These are phyloP conservation scores for Lumnitzera littorea DNA, from an alignment of 345 rosid genomes.

Conservation along the genomic window DNA sequence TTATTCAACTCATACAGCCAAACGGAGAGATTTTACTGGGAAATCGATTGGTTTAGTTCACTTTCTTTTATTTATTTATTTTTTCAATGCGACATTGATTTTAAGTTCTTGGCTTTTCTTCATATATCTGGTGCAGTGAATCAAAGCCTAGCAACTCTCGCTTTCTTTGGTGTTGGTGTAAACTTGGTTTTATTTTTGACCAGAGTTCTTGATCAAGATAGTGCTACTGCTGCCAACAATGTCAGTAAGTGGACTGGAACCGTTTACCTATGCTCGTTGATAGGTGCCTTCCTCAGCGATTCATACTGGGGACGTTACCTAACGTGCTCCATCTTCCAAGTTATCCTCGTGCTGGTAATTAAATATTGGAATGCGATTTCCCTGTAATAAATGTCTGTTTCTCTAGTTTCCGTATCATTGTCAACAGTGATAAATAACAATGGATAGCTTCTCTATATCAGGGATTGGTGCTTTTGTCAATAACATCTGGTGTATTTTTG, in stretches of 20 bases:
- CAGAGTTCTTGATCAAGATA: conserved; percentile 68
- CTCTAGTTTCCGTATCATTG: background rate
- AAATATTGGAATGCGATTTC: background rate
- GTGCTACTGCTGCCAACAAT: conserved; percentile 75
- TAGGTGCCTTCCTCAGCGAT: conserved; percentile 92
- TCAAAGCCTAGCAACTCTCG: conserved; percentile 80
- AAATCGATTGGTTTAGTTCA: background rate
- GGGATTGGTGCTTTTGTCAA: conserved; percentile 58
- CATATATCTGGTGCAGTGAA: conserved; percentile 34
- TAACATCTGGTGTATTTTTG: conserved; percentile 55
- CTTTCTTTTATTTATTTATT: background rate
- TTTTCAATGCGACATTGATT: background rate
- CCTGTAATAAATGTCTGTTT: background rate
- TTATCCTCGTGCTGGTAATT: conserved; percentile 41
- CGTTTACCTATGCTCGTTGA: conserved; percentile 73
- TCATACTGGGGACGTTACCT: conserved; percentile 92
- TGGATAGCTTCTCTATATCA: conserved; percentile 7
- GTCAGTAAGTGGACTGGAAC: conserved; percentile 97
- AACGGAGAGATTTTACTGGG: background rate
- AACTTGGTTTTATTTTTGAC: conserved; percentile 78
- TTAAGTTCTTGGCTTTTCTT: conserved; percentile 6
- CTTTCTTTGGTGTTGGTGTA: conserved; percentile 92
- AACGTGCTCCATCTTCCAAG: conserved; percentile 59
- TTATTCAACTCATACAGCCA: background rate
- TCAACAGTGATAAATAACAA: background rate